Base-by-base conservation (phyloP, 2,329 filamentous ascomycete genomes). In the Colletotrichum euphorbiae region DNA sequence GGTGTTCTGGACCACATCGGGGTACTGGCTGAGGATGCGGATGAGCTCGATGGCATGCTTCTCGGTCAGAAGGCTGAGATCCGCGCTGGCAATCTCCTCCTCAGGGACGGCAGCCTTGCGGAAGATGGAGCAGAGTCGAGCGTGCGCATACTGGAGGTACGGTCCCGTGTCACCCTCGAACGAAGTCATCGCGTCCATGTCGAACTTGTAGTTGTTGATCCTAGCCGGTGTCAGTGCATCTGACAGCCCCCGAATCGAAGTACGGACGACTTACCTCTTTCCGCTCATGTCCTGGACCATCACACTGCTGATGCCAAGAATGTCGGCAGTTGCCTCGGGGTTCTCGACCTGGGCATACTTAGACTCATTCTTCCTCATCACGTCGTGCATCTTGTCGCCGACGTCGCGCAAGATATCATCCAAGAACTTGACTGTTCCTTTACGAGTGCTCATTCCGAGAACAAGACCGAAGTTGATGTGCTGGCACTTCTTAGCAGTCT, bases 261-360 rank as follows among this genome's bases (percentile, higher is more conserved):
- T 48, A 19, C 52, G 45, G 60, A 73, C 48, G 61, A 60, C 86
- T 72, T 80, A 91, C 90, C 93, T 89, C 88, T 98, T 98, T 78
- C 95, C 96, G 72, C 89, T 92, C 93, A 98, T 97, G 77, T 98
- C 96, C 80, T 98, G 95, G 19, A 97, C 93, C 94, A 98, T 98
- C 76, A 98, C 95, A 76, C 92, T 91, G 71, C 92, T 94, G 77
- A 98, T 98, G 71, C 95, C 96, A 3, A 98, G 87, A 11, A 88
- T 93, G 81, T 98, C 96, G 69, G 96, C 94, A 9, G 90, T 92
- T 62, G 88, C 87, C 62, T 89, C 90, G 0, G 95, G 95, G 78
- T 98, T 85, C 75, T 91, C 92, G 31, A 99, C 91, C 80, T 98
- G 94, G 64, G 89, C 82, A 80, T 98, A 99, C 84, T 99, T 99